Evolutionary conservation across 176 grass and related monocot species (phyloP).

Genomic region (Urochloa ruziziensis): DNA sequence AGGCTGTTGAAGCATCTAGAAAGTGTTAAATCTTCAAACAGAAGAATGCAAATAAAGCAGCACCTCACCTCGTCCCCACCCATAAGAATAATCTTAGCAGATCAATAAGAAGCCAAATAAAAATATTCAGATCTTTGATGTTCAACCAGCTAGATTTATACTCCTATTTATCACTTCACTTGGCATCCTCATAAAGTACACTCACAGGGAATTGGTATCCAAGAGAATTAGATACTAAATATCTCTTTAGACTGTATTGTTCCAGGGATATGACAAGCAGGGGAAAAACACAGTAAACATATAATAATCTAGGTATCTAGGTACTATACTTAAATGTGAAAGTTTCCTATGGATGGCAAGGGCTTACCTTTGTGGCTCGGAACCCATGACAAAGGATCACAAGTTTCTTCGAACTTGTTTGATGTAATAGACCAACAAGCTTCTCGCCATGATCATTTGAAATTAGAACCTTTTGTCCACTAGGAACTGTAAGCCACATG

Average conservation of each 20-base stretch:
- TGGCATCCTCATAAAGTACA: neutral
- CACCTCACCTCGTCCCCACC: neutral
- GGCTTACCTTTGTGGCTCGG: constrained; percentile 73
- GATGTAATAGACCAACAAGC: constrained; percentile 76
- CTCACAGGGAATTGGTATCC: neutral
- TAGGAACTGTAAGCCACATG: constrained; percentile 30
- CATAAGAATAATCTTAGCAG: constrained; percentile 6
- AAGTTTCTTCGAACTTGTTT: constrained; percentile 66
- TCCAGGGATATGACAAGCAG: neutral
- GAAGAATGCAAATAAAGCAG: neutral
- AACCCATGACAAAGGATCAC: constrained; percentile 91
- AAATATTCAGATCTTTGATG: neutral
- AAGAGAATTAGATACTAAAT: neutral
- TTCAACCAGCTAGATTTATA: neutral
- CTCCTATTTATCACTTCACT: neutral
- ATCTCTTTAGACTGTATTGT: neutral
- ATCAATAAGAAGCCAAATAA: neutral
- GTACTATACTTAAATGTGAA: neutral
- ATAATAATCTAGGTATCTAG: neutral
- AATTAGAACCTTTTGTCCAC: constrained; percentile 47
- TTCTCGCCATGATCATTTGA: constrained; percentile 66
- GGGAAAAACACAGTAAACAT: neutral
- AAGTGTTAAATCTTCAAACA: neutral
- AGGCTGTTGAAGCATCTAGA: neutral
- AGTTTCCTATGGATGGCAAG: neutral